Conservation (phyloP, 2,329 filamentous ascomycete species). For the Xylaria sp. region DNA sequence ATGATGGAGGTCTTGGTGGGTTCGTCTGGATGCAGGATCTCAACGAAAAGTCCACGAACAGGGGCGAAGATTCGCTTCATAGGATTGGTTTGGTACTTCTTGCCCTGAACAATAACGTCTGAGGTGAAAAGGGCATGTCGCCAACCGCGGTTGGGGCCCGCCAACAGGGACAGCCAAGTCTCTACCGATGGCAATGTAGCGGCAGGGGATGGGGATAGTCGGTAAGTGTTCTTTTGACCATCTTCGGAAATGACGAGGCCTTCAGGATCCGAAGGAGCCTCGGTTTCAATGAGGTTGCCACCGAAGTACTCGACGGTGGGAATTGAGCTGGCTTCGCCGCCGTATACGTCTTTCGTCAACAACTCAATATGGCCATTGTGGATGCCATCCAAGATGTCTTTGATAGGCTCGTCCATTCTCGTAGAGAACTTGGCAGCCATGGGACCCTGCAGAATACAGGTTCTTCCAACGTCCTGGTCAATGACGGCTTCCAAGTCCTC, state of each 20-base stretch:
- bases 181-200: slow-evolving; percentile 72
- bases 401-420: slow-evolving; percentile 84
- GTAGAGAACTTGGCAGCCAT: slow-evolving; percentile 88
- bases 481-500: slow-evolving; percentile 96
- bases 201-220: slow-evolving; percentile 69
- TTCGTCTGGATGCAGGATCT: slow-evolving; percentile 77
- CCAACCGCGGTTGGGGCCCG: slow-evolving; percentile 83
- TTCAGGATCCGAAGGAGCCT: slow-evolving; percentile 72
- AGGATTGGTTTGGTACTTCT: slow-evolving; percentile 96
- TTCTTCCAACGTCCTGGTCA: slow-evolving; percentile 90
- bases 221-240: slow-evolving; percentile 73
- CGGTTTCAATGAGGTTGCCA: slow-evolving; percentile 70
- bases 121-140: slow-evolving; percentile 89
- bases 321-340: slow-evolving; percentile 64
- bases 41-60: slow-evolving; percentile 78
- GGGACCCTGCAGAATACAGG: slow-evolving; percentile 92
- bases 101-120: slow-evolving; percentile 89
- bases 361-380: slow-evolving; percentile 81
- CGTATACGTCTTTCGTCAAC: slow-evolving; percentile 75
- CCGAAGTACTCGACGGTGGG: slow-evolving; percentile 94
- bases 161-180: slow-evolving; percentile 81
- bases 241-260: slow-evolving; percentile 81
- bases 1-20: slow-evolving; percentile 77
- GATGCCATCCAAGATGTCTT: slow-evolving; percentile 88
- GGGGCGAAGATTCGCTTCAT: slow-evolving; percentile 88